These are phyloP conservation scores for Solanum microdontum DNA, from an alignment of 257 asterid genomes.

Conservation along the genomic window DNA sequence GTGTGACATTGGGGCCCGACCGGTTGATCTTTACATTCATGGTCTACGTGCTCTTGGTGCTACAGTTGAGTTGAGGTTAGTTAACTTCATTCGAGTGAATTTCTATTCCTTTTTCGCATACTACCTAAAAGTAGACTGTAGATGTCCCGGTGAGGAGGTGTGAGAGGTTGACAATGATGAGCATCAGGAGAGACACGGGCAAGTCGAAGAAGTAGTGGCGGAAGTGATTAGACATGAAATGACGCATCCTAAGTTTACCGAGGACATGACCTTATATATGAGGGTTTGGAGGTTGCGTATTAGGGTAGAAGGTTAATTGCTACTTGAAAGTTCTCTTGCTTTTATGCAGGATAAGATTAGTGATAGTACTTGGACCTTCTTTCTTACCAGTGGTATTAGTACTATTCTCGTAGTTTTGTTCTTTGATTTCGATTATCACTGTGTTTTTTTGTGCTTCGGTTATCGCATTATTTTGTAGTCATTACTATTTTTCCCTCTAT, in stretches of 20 bases:
- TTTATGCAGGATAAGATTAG: background rate
- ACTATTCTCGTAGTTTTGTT: background rate
- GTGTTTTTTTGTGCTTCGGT: background rate
- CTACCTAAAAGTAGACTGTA: background rate
- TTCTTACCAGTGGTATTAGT: background rate
- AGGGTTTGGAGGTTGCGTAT: background rate
- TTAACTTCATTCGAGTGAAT: background rate
- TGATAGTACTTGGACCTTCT: background rate
- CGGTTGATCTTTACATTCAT: constrained; percentile 19
- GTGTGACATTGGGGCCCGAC: constrained; percentile 36
- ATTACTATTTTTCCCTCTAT: background rate
- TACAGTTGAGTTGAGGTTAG: constrained; percentile 27
- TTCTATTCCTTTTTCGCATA: background rate
- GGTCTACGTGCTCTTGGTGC: constrained; percentile 39
- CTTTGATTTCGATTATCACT: background rate
- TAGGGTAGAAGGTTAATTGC: background rate
- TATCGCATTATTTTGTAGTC: background rate
- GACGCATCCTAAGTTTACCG: background rate
- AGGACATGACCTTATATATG: background rate
- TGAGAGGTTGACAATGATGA: background rate
- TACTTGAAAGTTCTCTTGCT: background rate
- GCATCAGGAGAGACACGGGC: background rate
- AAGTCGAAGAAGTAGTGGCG: background rate
- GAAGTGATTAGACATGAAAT: background rate
- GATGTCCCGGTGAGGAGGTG: background rate